A percentile compares a stretch with the other conserved stretches of the same genome.
phyloP scores from a whole-genome alignment of 768 basidiomycete species.

The Pleurotus pulmonarius region DNA sequence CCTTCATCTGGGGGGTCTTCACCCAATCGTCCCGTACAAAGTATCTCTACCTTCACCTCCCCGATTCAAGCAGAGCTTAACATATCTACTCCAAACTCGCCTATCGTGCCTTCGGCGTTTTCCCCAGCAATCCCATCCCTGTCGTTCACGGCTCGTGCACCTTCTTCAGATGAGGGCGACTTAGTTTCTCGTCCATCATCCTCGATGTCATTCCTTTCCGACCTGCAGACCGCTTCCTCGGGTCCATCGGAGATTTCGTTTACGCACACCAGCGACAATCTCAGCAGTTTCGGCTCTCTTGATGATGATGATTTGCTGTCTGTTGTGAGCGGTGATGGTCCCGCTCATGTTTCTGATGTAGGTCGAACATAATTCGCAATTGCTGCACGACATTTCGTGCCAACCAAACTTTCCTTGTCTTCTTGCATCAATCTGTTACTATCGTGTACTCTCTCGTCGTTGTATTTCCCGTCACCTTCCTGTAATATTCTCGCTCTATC shows the following conservation, averaged over 20 bases:
- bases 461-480: no score
- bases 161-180: conserved; percentile 1
- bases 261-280: not conserved
- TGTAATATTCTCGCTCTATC: no score
- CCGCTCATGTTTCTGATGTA: not conserved
- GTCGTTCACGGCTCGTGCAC: not conserved
- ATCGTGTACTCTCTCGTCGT: no score
- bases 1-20: not conserved
- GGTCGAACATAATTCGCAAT: not conserved
- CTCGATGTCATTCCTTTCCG: conserved; percentile 3
- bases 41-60: not conserved
- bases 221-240: not conserved
- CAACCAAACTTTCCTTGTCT: no score
- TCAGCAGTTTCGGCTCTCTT: not conserved
- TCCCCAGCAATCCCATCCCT: not conserved
- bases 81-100: not conserved
- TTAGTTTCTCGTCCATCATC: conserved; percentile 1
- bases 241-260: conserved; percentile 4
- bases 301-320: conserved; percentile 4
- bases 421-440: no score
- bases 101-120: not conserved
- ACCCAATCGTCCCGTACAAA: not conserved
- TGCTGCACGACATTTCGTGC: no score
- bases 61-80: not conserved
- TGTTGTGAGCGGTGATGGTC: not conserved